Evolutionary conservation across 495 filamentous ascomycete species (phyloP).

Genomic region (Penicillium coprophilum): DNA sequence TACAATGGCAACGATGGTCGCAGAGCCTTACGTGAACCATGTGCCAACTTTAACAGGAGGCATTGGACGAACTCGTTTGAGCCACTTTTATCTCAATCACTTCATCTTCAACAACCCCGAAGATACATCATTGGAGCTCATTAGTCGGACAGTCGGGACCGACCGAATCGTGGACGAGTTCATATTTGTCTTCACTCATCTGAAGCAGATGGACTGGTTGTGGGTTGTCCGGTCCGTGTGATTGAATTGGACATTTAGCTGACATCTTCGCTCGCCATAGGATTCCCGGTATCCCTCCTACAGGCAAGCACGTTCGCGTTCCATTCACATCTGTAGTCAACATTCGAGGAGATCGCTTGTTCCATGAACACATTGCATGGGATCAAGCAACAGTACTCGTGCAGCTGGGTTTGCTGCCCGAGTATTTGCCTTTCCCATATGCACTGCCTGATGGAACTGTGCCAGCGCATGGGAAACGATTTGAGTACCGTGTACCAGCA

Average conservation of each 20-base stretch:
- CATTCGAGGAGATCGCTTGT: conserved; percentile 71
- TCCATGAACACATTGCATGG: conserved; percentile 82
- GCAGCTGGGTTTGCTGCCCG: conserved; percentile 71
- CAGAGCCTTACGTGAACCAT: conserved; percentile 60
- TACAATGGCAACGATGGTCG: conserved; percentile 57
- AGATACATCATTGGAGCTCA: conserved; percentile 62
- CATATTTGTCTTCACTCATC: conserved; percentile 63
- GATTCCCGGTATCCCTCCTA: conserved; percentile 71
- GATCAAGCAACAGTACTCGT: conserved; percentile 76
- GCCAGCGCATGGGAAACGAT: conserved; percentile 40
- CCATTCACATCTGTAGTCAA: conserved; percentile 73
- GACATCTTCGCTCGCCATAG: conserved; percentile 27
- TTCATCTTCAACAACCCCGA: conserved; percentile 73
- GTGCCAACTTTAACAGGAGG: conserved; percentile 67
- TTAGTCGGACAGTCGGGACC: conserved; percentile 65
- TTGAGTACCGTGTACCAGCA: conserved; percentile 68
- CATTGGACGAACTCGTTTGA: conserved; percentile 60
- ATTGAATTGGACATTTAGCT: conserved; percentile 38
- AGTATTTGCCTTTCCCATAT: conserved; percentile 58
- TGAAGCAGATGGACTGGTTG: conserved; percentile 69
- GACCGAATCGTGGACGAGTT: conserved; percentile 62
- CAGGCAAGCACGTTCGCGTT: conserved; percentile 61
- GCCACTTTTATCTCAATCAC: conserved; percentile 67
- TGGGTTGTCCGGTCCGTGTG: conserved; percentile 40
- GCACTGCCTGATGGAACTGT: conserved; percentile 40